Conservation (phyloP, 2,329 filamentous ascomycete genomes). For the Hypoxylon sp. region DNA sequence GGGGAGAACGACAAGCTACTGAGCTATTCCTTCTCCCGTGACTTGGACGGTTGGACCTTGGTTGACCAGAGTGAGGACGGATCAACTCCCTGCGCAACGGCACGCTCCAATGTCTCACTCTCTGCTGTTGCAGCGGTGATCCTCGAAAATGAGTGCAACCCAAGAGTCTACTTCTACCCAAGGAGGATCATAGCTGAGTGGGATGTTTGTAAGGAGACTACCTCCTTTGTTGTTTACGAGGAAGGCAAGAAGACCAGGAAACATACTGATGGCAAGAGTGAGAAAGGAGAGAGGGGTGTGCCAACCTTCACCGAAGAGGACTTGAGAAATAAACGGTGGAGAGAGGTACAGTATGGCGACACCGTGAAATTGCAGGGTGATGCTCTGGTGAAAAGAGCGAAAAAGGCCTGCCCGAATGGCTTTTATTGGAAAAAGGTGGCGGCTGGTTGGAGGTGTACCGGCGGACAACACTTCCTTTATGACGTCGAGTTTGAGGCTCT, state of each 20-base stretch:
- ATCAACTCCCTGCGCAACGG: neutral
- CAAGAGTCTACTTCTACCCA: slow-evolving; percentile 32
- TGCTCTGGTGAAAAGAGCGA: slow-evolving; percentile 6
- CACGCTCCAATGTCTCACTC: neutral
- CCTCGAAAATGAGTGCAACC: slow-evolving; percentile 18
- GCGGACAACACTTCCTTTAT: slow-evolving; percentile 1
- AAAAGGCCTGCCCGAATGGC: slow-evolving; percentile 1
- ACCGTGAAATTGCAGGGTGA: neutral
- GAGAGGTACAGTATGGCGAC: neutral
- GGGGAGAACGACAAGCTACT: slow-evolving; percentile 21
- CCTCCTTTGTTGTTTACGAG: neutral
- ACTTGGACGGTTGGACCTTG: slow-evolving; percentile 11
- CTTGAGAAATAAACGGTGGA: neutral
- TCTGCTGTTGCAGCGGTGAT: slow-evolving; percentile 30
- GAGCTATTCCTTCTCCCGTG: slow-evolving; percentile 24
- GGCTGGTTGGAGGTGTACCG: slow-evolving; percentile 13
- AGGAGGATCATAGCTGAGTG: slow-evolving; percentile 28
- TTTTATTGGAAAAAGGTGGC: slow-evolving; percentile 8
- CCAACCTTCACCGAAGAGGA: neutral
- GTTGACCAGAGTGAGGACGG: neutral
- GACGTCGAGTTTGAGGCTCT: slow-evolving; percentile 11
- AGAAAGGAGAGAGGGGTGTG: neutral
- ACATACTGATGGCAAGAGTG: neutral
- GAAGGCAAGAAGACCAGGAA: slow-evolving; percentile 10
- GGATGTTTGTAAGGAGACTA: slow-evolving; percentile 20